These are phyloP conservation scores for Ceratobasidium theobromae DNA, from an alignment of 1,284 basidiomycete genomes.

Conservation along the genomic window DNA sequence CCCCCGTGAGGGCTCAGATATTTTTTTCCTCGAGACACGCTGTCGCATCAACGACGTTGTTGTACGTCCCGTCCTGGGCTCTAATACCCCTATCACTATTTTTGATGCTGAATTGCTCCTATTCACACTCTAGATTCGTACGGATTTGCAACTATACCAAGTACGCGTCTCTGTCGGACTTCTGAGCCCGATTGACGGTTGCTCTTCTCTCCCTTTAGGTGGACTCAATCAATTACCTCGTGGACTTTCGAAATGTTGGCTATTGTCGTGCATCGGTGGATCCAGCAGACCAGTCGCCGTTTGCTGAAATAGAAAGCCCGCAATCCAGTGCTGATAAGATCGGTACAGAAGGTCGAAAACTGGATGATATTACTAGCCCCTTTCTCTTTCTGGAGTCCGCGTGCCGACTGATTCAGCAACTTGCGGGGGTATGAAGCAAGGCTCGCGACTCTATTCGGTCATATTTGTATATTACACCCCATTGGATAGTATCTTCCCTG, in stretches of 20 bases:
- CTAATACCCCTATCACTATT: neutral
- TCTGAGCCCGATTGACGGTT: slow-evolving; percentile 1
- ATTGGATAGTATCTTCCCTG: neutral
- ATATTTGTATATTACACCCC: slow-evolving; percentile 16
- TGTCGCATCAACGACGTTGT: slow-evolving; percentile 88
- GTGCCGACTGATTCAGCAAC: slow-evolving; percentile 75
- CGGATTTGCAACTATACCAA: slow-evolving; percentile 97
- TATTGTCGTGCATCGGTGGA: slow-evolving; percentile 17
- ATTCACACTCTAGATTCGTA: slow-evolving; percentile 64
- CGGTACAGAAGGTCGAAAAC: slow-evolving; percentile 15
- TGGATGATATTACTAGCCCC: slow-evolving; percentile 78
- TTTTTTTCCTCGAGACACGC: slow-evolving; percentile 95
- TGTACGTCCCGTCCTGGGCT: slow-evolving; percentile 56
- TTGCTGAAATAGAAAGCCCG: slow-evolving; percentile 4
- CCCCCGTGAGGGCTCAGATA: slow-evolving; percentile 54
- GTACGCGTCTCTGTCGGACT: slow-evolving; percentile 40
- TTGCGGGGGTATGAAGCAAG: slow-evolving; percentile 56
- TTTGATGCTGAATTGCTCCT: neutral
- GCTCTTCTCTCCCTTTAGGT: slow-evolving; percentile 44
- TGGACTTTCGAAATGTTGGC: slow-evolving; percentile 87
- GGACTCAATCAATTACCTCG: slow-evolving; percentile 93
- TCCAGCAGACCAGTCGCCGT: slow-evolving; percentile 6
- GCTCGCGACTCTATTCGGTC: neutral
- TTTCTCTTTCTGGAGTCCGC: slow-evolving; percentile 98
- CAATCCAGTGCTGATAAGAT: neutral